phyloP scores from a whole-genome alignment of 345 rosid species.

The Arabis hirsuta region DNA sequence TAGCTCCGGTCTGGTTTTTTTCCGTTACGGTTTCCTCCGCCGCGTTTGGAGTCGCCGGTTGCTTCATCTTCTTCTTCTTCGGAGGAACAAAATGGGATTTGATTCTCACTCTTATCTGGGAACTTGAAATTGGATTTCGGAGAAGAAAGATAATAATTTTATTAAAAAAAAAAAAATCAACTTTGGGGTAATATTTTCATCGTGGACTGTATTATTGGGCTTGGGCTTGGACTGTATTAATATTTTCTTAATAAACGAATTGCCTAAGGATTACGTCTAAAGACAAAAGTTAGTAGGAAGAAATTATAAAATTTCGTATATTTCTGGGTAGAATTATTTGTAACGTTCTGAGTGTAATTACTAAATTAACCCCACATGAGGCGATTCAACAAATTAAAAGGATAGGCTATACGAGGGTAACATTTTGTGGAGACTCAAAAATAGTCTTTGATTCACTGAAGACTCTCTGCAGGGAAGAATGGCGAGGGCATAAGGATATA shows the following conservation, averaged over 20 bases:
- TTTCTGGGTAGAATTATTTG: background rate
- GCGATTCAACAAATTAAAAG: no score
- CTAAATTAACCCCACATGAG: no score
- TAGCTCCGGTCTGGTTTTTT: conserved; percentile 35
- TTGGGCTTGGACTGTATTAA: conserved; percentile 27
- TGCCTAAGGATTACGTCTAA: background rate
- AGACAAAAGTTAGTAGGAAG: background rate
- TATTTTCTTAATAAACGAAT: background rate
- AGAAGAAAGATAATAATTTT: background rate
- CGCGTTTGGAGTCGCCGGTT: conserved; percentile 45
- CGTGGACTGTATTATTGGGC: conserved; percentile 35
- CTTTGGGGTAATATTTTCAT: conserved; percentile 2
- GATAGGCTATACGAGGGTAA: no score
- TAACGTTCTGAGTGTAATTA: background rate
- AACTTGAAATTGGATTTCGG: background rate
- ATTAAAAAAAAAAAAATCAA: background rate
- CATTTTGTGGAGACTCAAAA: no score
- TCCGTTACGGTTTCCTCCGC: conserved; percentile 40
- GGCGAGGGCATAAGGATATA: no score
- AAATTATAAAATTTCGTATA: background rate
- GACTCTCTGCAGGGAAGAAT: no score
- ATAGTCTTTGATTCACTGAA: no score
- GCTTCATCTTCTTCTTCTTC: conserved; percentile 47
- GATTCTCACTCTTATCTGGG: conserved; percentile 28
- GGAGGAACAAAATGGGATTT: background rate